Evolutionary conservation across 345 rosid species (phyloP).

Genomic region (Hirschfeldia incana): DNA sequence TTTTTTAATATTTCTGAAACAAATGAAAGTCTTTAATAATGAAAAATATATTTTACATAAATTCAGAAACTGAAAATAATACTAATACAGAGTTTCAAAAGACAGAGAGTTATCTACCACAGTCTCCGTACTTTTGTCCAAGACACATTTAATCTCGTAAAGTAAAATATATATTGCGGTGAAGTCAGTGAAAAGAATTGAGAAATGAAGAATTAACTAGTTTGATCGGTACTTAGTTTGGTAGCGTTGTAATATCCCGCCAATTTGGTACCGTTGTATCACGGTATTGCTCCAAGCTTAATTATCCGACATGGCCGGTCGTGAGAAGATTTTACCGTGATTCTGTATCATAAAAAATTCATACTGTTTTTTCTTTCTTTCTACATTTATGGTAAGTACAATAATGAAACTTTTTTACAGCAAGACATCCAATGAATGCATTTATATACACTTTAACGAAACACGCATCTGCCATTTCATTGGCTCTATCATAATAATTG

Average conservation of each 20-base stretch:
- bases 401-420: background rate
- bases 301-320: background rate
- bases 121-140: background rate
- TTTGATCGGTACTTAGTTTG: background rate
- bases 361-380: background rate
- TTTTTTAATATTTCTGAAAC: background rate
- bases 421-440: constrained; percentile 2
- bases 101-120: background rate
- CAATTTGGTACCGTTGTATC: background rate
- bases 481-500: constrained; percentile 2
- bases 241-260: background rate
- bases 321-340: background rate
- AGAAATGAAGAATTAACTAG: background rate
- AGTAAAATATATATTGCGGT: background rate
- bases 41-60: background rate
- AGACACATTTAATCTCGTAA: background rate
- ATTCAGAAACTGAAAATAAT: background rate
- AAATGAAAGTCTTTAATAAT: background rate
- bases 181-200: background rate
- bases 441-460: constrained; percentile 1
- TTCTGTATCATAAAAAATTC: background rate
- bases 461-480: constrained; percentile 6
- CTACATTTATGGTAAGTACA: background rate
- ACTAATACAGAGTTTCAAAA: background rate
- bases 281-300: background rate